phyloP scores from a whole-genome alignment of 805 yeast genomes.

The Zygoascus bituminiphila region DNA sequence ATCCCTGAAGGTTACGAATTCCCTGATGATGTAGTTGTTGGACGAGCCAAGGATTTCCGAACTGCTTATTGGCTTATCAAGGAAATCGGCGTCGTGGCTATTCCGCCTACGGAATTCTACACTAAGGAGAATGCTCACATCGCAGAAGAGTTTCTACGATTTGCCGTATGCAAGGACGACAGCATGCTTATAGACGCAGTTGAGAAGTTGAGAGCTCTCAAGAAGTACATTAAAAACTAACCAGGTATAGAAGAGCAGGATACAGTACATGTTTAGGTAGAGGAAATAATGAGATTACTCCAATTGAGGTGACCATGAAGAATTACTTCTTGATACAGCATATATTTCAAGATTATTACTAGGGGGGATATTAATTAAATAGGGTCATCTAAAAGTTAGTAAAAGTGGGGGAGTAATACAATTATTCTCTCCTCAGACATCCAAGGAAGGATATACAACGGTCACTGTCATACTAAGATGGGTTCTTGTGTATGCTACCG shows the following conservation, averaged over 20 bases:
- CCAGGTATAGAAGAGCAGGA: too few species aligned
- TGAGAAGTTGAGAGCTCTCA: constrained; percentile 58
- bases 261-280: too few species aligned
- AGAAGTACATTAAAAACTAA: constrained; percentile 42
- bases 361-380: too few species aligned
- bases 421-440: constrained; percentile 28
- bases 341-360: too few species aligned
- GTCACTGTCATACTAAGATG: constrained; percentile 34
- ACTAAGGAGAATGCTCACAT: constrained; percentile 59
- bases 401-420: too few species aligned
- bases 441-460: constrained; percentile 35
- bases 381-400: too few species aligned
- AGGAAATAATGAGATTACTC: too few species aligned
- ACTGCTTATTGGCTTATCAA: constrained; percentile 88
- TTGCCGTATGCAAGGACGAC: constrained; percentile 95
- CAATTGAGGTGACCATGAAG: too few species aligned
- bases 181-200: constrained; percentile 73
- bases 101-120: constrained; percentile 95
- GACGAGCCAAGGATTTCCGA: constrained; percentile 76
- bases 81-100: constrained; percentile 90
- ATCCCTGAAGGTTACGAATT: constrained; percentile 64
- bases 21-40: constrained; percentile 56
- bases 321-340: too few species aligned
- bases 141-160: constrained; percentile 79
- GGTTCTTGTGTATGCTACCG: constrained; percentile 35